Evolutionary conservation across 2,329 filamentous ascomycete species (phyloP), one percentile per base, ranked within the genome.

Genomic region (Aspergillus sclerotialis): DNA sequence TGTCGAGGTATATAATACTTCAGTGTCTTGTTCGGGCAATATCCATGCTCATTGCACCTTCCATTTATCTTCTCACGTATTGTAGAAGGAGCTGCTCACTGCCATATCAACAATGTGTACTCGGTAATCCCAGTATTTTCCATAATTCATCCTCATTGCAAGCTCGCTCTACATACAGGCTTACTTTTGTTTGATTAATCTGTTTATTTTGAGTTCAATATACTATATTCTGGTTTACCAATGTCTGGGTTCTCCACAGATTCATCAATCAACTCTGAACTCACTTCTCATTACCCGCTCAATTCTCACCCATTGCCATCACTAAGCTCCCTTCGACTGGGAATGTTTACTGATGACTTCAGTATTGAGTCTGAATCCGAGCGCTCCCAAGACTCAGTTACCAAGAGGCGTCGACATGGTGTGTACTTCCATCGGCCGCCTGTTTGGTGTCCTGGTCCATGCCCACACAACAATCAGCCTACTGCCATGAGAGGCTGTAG

Each of bases 351-450:
- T 25, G 39, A 42, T 25, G 25, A 33, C 7, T 44, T 43, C 9
- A 30, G 35, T 11, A 30, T 36, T 13, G 38, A 36, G 14, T 44
- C 39, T 5, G 43, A 44, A 23, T 28, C 36, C 13, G 39, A 42
- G 7, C 43, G 32, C 11, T 32, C 43, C 7, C 39, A 44, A 12
- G 49, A 48, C 29, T 52, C 53, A 7, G 36, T 55, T 19, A 33
- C 42, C 15, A 39, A 30, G 28, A 47, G 37, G 31, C 49, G 55
- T 38, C 53, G 57, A 14, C 55, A 52, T 37, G 53, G 45, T 1
- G 46, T 55, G 29, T 59, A 61, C 34, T 49, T 54, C 30, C 44
- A 51, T 36, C 48, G 56, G 13, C 55, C 55, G 19, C 50, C 55
- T 1, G 48, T 58, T 9, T 56, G 50, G 46, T 44, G 35, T 23